Percentiles rank a stretch among this genome's conserved stretches.
phyloP scores from a whole-genome alignment of 2,329 filamentous ascomycete species.

The Alternaria solani region DNA sequence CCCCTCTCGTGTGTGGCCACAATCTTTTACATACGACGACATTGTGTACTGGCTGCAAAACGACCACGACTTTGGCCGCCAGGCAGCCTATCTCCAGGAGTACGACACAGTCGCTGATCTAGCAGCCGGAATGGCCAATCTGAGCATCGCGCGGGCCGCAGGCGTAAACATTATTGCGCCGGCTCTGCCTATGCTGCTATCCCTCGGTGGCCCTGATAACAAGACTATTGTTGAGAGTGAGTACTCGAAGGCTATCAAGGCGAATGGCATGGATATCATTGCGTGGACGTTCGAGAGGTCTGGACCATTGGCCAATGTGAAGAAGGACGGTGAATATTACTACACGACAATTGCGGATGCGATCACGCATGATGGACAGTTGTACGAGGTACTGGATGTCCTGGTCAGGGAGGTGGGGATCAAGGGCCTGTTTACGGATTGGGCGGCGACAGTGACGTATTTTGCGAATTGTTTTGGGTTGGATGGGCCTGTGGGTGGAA shows the following conservation, averaged over 20 bases:
- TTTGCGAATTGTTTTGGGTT: constrained; percentile 72
- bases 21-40: constrained; percentile 69
- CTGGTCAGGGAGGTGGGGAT: constrained; percentile 67
- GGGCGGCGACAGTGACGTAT: constrained; percentile 70
- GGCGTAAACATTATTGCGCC: constrained; percentile 70
- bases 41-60: constrained; percentile 70
- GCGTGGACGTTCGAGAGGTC: constrained; percentile 73
- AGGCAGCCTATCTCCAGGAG: constrained; percentile 70
- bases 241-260: constrained; percentile 68
- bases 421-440: constrained; percentile 70
- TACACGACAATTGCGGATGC: constrained; percentile 59
- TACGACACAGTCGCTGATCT: constrained; percentile 60
- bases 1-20: constrained; percentile 55
- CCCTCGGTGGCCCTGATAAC: constrained; percentile 54
- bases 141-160: constrained; percentile 61
- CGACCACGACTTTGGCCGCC: constrained; percentile 66
- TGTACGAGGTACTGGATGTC: constrained; percentile 69
- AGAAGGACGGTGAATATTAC: constrained; percentile 39
- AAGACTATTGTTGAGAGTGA: constrained; percentile 64
- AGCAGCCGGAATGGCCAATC: constrained; percentile 60
- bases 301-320: constrained; percentile 61
- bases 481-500: constrained; percentile 25
- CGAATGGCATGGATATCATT: constrained; percentile 68
- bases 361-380: constrained; percentile 68
- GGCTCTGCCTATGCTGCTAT: constrained; percentile 66